phyloP scores from a whole-genome alignment of 495 filamentous ascomycete species.

The Aspergillus bertholletiae region DNA sequence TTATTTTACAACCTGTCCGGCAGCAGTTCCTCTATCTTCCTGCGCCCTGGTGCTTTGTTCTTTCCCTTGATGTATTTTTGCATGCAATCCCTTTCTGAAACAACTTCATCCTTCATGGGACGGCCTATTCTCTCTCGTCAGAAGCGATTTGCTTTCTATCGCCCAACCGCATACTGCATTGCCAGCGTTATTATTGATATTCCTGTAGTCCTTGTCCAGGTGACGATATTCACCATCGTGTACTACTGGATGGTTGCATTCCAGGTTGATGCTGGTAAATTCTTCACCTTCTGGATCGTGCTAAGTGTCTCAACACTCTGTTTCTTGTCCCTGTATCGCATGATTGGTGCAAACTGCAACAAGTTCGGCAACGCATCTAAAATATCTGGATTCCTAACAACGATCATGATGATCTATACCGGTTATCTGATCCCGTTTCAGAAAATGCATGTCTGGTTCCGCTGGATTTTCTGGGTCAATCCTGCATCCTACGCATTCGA shows the following conservation, averaged over 20 bases:
- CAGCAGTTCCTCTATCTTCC: constrained; percentile 37
- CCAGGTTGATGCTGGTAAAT: constrained; percentile 63
- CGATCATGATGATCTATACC: constrained; percentile 75
- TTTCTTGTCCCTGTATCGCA: constrained; percentile 74
- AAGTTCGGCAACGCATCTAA: constrained; percentile 84
- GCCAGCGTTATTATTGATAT: constrained; percentile 76
- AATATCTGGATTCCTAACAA: constrained; percentile 71
- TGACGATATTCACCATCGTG: constrained; percentile 72
- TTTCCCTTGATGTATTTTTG: constrained; percentile 39
- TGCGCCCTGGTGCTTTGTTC: constrained; percentile 36
- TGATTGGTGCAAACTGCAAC: constrained; percentile 71
- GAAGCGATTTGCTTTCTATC: constrained; percentile 63
- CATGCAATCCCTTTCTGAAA: constrained; percentile 36
- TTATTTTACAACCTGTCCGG: constrained; percentile 38
- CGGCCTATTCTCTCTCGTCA: constrained; percentile 43
- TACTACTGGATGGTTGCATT: constrained; percentile 78
- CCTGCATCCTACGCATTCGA: constrained; percentile 87
- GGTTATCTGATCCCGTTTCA: constrained; percentile 80
- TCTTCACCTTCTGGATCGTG: constrained; percentile 74
- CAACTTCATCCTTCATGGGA: constrained; percentile 36
- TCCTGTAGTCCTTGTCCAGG: constrained; percentile 62
- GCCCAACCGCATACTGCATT: constrained; percentile 75
- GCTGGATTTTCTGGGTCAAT: constrained; percentile 88
- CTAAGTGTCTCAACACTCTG: constrained; percentile 65
- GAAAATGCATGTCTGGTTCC: constrained; percentile 76